These are phyloP conservation scores for Aphanoascus verrucosus DNA, from an alignment of 2,329 filamentous ascomycete species.

Conservation along the genomic window DNA sequence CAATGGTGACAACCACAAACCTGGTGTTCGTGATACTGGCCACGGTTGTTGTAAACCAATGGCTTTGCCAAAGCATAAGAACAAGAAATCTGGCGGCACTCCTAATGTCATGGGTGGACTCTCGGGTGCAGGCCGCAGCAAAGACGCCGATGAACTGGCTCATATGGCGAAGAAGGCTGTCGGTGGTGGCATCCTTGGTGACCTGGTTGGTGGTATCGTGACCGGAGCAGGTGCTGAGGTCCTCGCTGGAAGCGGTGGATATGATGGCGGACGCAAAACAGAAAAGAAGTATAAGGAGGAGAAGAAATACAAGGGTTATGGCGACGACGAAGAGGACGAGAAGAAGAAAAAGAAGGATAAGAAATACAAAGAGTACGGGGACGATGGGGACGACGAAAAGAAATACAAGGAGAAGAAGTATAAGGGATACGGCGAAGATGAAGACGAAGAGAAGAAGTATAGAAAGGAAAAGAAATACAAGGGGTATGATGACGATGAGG, in stretches of 20 bases:
- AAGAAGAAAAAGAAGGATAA: constrained; percentile 6
- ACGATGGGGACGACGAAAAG: neutral
- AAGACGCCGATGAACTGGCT: constrained; percentile 31
- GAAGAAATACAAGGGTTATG: constrained; percentile 3
- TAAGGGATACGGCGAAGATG: neutral
- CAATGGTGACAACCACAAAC: constrained; percentile 72
- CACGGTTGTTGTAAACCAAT: constrained; percentile 77
- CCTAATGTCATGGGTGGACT: constrained; percentile 12
- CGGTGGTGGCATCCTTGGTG: constrained; percentile 56
- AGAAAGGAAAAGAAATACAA: constrained; percentile 4
- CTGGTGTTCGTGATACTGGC: constrained; percentile 70
- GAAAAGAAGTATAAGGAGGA: constrained; percentile 12
- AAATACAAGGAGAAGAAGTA: constrained; percentile 6
- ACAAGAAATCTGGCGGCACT: constrained; percentile 25
- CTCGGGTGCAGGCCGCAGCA: constrained; percentile 17
- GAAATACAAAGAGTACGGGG: constrained; percentile 3
- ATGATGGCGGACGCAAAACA: constrained; percentile 43
- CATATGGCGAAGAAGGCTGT: constrained; percentile 49
- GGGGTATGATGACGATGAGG: neutral
- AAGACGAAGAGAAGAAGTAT: neutral
- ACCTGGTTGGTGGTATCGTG: constrained; percentile 59
- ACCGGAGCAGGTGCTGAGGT: constrained; percentile 40
- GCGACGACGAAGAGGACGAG: neutral
- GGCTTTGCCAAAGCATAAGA: constrained; percentile 48
- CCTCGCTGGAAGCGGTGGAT: constrained; percentile 53